phyloP scores from a whole-genome alignment of 495 filamentous ascomycete genomes.

The Aspergillus sclerotioniger region DNA sequence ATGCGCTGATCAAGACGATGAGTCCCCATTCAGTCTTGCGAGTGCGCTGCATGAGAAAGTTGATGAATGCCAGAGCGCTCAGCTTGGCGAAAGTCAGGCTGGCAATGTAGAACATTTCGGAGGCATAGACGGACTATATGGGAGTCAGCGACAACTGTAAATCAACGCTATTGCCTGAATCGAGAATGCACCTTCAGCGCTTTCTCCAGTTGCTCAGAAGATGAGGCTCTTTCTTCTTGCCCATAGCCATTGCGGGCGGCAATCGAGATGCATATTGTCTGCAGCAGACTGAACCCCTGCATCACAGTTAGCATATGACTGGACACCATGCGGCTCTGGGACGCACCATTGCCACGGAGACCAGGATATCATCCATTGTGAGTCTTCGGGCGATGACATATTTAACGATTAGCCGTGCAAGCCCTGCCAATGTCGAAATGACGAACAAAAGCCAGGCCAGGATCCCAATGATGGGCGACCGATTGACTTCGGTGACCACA shows the following conservation, averaged over 20 bases:
- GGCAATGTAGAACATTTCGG: conserved; percentile 20
- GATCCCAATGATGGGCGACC: not conserved
- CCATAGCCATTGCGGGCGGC: conserved; percentile 3
- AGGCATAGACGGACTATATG: conserved; percentile 7
- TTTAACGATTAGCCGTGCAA: not conserved
- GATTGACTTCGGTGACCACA: not conserved
- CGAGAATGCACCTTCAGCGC: not conserved
- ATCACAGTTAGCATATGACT: not conserved
- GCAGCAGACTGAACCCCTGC: not conserved
- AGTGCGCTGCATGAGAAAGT: conserved; percentile 16
- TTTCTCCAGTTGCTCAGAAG: not conserved
- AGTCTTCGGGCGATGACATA: not conserved
- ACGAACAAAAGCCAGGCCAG: conserved; percentile 3
- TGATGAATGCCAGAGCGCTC: conserved; percentile 21
- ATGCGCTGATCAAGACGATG: conserved; percentile 12
- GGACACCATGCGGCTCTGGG: not conserved
- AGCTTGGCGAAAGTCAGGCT: conserved; percentile 23
- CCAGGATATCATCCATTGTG: conserved; percentile 1
- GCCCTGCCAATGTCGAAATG: not conserved
- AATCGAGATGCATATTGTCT: conserved; percentile 1
- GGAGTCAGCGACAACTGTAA: not conserved
- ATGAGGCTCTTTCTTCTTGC: not conserved
- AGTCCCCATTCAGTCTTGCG: conserved; percentile 19
- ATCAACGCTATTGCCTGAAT: not conserved
- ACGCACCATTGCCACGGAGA: not conserved